Base-by-base conservation (phyloP, 352 stramenopile genomes). In the Phytopythium litorale region DNA sequence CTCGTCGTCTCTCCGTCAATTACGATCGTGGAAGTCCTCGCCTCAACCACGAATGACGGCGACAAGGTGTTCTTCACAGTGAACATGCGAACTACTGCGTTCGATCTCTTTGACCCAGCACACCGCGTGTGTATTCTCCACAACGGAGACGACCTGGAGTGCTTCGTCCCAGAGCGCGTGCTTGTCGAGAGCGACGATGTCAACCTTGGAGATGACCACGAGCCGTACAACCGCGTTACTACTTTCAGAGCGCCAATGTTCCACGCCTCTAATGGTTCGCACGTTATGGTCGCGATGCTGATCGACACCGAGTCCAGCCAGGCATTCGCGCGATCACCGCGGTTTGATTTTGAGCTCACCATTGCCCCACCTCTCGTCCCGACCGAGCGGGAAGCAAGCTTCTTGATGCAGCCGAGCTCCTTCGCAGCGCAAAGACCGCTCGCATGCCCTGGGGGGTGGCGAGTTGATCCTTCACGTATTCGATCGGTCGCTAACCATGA, bases 281-380 rank as follows among this genome's bases (percentile, higher is more conserved):
- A 89, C 55, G 56, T 66, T 12, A 40, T 84, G 51, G 72, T 50
- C 21, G 19, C 81, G 38, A 37, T 88, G 52, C 64, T 91, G 28
- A 30, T 91, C 32, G 75, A 76, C 38, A 65, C 70, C 56, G 73
- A 71, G 56, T 55, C 49, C 4, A 78, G 72, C 71, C 86, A 84
- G 32, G 59, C 28, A 3, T 48, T 87, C n/a, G 64, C 71, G 30
- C 38, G 64, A 16, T 72, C 66, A 2, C 1, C 49, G 1, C 63
- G 69, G 3, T 16, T 78, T n/a, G 21, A 40, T 50, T 61, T 80
- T 52, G 37, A 65, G 21, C 50, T 74, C 16, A 35, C 33, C 1
- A 18, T 58, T 12, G 46, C 32, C 8, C 38, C 33, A 13, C 48
- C 32, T 21, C n/a, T 37, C 4, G n/a, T 32, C 28, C 58, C 53